phyloP scores from a whole-genome alignment of 257 asterid genomes.

The Gynochthodes officinalis region DNA sequence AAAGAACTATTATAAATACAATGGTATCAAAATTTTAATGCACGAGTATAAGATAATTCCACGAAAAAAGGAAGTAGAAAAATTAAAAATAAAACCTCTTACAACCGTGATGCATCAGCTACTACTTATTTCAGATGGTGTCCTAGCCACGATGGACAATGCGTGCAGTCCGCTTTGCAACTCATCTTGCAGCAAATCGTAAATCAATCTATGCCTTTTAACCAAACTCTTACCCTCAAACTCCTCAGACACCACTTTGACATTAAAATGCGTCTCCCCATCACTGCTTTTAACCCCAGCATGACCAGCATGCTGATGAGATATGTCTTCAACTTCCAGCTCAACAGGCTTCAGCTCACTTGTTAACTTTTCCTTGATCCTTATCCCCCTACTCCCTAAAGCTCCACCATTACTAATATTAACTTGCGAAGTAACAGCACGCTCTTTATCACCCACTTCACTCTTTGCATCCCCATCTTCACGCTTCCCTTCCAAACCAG shows the following conservation, averaged over 20 bases:
- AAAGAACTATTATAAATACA: neutral
- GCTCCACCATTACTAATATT: conserved; percentile 22
- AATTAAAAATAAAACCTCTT: conserved; percentile 27
- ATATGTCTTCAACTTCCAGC: conserved; percentile 63
- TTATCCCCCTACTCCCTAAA: conserved; percentile 53
- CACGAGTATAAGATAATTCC: conserved; percentile 12
- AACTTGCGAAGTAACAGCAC: conserved; percentile 2
- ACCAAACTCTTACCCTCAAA: conserved; percentile 83
- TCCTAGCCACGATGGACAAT: too few species aligned
- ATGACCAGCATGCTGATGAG: too few species aligned
- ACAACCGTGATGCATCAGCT: conserved; percentile 18
- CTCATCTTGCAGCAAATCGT: too few species aligned
- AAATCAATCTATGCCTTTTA: too few species aligned
- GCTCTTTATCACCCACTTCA: conserved; percentile 23
- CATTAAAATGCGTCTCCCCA: conserved; percentile 81
- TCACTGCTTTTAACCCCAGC: conserved; percentile 59
- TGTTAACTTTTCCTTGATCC: too few species aligned
- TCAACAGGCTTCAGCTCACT: conserved; percentile 48
- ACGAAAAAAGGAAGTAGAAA: conserved; percentile 2
- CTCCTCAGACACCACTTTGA: conserved; percentile 57
- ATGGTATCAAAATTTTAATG: neutral
- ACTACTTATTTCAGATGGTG: conserved; percentile 53
- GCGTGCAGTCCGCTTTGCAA: too few species aligned
- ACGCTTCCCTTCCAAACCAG: conserved; percentile 24
- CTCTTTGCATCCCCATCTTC: too few species aligned